Evolutionary conservation across 1,284 basidiomycete species (phyloP), one percentile per base, ranked within the genome.

Genomic region (Rhizoctonia solani): DNA sequence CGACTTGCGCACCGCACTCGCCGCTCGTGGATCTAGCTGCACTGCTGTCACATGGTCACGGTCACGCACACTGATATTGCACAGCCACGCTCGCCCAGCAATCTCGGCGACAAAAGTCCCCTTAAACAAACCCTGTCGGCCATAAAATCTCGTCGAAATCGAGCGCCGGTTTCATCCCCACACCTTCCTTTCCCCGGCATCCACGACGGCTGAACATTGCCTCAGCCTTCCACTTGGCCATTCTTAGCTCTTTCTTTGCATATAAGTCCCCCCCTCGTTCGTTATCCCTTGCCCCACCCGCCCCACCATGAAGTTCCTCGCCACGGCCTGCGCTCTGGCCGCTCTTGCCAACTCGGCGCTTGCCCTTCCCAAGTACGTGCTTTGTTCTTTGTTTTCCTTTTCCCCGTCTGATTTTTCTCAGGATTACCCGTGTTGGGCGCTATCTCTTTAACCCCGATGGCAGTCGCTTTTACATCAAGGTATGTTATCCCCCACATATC

Each of bases 381-480:
- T n/a, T 49, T 49, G 30, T 37, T 30, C 44, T 8, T 13, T 8
- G 42, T 4, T 13, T 1, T 13, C n/a, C 44, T 21, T 29, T 58
- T n/a, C n/a, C n/a, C n/a, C n/a, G n/a, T 61, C 56, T 61, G n/a
- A 61, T 87, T 70, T 81, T 91, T 56, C 79, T 81, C 58, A 80
- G 82, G 69, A 79, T 92, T 72, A 79, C 84, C 66, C 83, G 89
- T 32, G 73, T 78, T 27, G 91, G 90, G 41, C 85, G 87, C 74
- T 95, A 93, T 76, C 85, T 96, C 34, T 95, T 92, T 78, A 74
- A 79, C 30, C 82, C 82, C 8, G 82, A 85, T 56, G 91, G 90
- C 1, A 84, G 76, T 52, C 81, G 94, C 54, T 96, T 95, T 79
- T 95, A 88, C 77, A 90, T 96, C 79, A 95, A 93, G 74, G 79